Evolutionary conservation across 768 basidiomycete genomes (phyloP), one percentile per base, ranked within the genome.

Genomic region (Rossbeevera mucosa): DNA sequence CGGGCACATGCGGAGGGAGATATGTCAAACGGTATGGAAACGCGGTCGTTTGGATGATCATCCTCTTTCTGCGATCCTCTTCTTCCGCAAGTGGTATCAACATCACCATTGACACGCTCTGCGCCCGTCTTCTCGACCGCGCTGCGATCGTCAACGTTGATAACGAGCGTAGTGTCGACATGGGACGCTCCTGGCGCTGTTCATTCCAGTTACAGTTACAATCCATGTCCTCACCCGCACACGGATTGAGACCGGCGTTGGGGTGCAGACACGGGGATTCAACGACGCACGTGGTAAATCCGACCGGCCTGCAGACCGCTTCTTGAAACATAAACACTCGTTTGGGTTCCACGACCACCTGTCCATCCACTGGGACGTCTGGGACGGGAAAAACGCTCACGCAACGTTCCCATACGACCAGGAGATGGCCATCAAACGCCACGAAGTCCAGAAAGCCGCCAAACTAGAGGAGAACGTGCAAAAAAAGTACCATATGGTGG

Each of bases 291-390:
- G 67, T 56, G 29, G 67, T 69, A 12, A 67, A 67, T 14, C 58
- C 65, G 4, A 69, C 26, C 1, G 65, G 65, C 8, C 52, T 55
- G 22, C 47, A 28, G 44, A 67, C 47, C 20, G 53, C 47, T 42
- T 69, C 65, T 20, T 56, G 57, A 28, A 69, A 63, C 44, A 67
- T 52, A 44, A 65, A 69, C 16, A 67, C 60, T 18, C 60, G 60
- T 8, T 38, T 53, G 20, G 54, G 63, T 9, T 67, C 58, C 25
- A 65, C 52, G 7, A 63, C 40, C 16, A 49, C 44, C 36, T 46
- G 65, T 2, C 60, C 65, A 2, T 61, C 56, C 5, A 33, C 51
- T 7, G 67, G 67, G 29, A 67, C 26, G 2, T 9, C 26, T 1
- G 65, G 68, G 6, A 67, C 16, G 0, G 58, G 53, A 20, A 65